Conservation (phyloP, 139 green algal genomes). For the Klebsormidium nitens region DNA sequence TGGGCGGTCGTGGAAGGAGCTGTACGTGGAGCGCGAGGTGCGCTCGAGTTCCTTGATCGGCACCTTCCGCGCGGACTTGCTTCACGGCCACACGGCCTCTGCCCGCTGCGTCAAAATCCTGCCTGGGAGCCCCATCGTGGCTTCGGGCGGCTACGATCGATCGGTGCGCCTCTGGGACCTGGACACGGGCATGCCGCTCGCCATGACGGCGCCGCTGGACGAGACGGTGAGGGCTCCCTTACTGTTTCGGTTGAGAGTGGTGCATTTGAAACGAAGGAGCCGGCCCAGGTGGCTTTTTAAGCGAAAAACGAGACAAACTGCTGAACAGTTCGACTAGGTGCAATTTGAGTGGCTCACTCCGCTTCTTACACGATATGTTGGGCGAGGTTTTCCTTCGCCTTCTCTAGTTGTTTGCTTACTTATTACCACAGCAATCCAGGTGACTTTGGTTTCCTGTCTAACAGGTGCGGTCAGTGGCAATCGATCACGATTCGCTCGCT, state of each 20-base stretch:
- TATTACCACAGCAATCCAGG: too few relatives aligned
- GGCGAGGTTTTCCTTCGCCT: too few relatives aligned
- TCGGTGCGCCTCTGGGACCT: constrained; percentile 28
- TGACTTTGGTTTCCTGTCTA: too few relatives aligned
- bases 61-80: constrained; percentile 21
- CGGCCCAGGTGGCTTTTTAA: too few relatives aligned
- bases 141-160: constrained; percentile 22
- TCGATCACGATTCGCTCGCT: constrained; percentile 7
- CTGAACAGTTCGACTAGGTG: too few relatives aligned
- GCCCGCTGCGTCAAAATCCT: constrained; percentile 19
- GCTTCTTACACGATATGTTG: too few relatives aligned
- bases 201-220: constrained; percentile 19
- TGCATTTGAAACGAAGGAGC: too few relatives aligned
- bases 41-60: constrained; percentile 6
- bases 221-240: too few relatives aligned
- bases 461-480: constrained; percentile 24
- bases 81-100: constrained; percentile 20
- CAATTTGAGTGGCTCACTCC: too few relatives aligned
- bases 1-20: constrained; percentile 7
- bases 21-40: constrained; percentile 24
- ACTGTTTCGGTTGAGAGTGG: too few relatives aligned
- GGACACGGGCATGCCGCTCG: not conserved
- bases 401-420: too few relatives aligned
- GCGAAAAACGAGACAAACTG: too few relatives aligned
- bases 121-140: not conserved